A percentile compares a stretch with the other conserved stretches of the same genome.
Evolutionary conservation across 164 flowering plant species (phyloP).

Genomic region (Annona squamosa): DNA sequence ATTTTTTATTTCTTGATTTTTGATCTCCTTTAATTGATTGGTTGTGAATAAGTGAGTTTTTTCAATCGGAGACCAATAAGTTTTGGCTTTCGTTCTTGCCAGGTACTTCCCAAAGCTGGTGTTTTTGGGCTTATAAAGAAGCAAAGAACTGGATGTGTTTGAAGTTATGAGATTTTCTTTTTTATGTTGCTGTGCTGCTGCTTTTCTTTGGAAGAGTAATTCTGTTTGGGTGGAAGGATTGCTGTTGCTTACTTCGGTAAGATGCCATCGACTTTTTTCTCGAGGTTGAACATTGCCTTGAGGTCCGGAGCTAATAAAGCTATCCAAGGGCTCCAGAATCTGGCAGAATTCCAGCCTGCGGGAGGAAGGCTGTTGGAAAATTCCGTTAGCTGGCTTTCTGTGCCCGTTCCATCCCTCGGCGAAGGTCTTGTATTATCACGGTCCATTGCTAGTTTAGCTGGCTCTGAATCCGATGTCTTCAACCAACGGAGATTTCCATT

Average conservation of each 20-base stretch:
- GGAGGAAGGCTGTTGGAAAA: conserved; percentile 44
- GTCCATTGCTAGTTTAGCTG: conserved; percentile 34
- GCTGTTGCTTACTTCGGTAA: conserved; percentile 36
- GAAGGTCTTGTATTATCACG: conserved; percentile 29
- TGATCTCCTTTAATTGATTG: background rate
- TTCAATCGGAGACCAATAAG: background rate
- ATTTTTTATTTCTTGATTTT: too few species aligned
- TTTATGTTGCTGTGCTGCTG: conserved; percentile 6
- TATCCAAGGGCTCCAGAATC: conserved; percentile 27
- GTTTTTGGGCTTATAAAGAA: background rate
- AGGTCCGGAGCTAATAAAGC: conserved; percentile 30
- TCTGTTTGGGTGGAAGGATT: conserved; percentile 8
- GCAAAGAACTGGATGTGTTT: background rate
- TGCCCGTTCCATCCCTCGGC: conserved; percentile 27
- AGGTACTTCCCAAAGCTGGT: background rate
- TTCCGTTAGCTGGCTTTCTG: conserved; percentile 33
- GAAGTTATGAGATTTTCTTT: conserved; percentile 39
- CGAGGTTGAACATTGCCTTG: conserved; percentile 38
- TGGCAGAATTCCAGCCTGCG: conserved; percentile 32
- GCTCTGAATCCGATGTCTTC: conserved; percentile 34
- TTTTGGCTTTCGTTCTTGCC: background rate
- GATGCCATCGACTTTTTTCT: conserved; percentile 55
- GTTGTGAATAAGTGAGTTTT: background rate
- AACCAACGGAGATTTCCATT: conserved; percentile 44
- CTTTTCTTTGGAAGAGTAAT: conserved; percentile 12